phyloP scores from a whole-genome alignment of 306 rosid species.

The Quercus mongolica region DNA sequence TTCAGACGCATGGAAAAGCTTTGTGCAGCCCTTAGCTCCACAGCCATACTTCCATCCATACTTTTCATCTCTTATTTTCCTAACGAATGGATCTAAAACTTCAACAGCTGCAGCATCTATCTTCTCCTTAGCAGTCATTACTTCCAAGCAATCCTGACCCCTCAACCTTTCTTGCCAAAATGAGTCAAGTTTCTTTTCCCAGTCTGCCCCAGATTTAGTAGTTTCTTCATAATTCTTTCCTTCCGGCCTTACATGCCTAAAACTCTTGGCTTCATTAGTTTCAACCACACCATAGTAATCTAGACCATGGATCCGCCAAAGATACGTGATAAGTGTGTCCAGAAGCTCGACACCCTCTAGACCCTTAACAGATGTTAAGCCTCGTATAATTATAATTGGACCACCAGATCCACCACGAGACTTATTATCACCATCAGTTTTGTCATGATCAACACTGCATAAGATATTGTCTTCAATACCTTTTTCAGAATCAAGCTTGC shows the following conservation, averaged over 20 bases:
- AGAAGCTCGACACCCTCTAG: slow-evolving; percentile 90
- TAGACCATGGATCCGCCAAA: slow-evolving; percentile 92
- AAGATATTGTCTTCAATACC: slow-evolving; percentile 81
- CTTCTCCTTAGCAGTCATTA: slow-evolving; percentile 94
- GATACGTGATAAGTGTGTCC: slow-evolving; percentile 87
- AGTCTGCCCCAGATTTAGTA: slow-evolving; percentile 65
- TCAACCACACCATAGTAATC: slow-evolving; percentile 98
- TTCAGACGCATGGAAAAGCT: slow-evolving; percentile 97
- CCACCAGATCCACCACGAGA: slow-evolving; percentile 68
- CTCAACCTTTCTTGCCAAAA: slow-evolving; percentile 85
- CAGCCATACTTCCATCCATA: slow-evolving; percentile 99
- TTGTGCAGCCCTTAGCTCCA: slow-evolving; percentile 99
- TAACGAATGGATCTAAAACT: slow-evolving; percentile 79
- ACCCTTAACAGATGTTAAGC: slow-evolving; percentile 89
- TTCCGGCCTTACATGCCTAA: slow-evolving; percentile 84
- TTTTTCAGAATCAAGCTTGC: slow-evolving; percentile 85
- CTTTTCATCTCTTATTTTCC: slow-evolving; percentile 98
- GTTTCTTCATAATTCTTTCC: slow-evolving; percentile 43
- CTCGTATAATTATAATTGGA: slow-evolving; percentile 76
- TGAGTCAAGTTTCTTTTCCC: slow-evolving; percentile 85
- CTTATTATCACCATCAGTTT: slow-evolving; percentile 67
- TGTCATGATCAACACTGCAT: slow-evolving; percentile 61
- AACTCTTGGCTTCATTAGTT: slow-evolving; percentile 78
- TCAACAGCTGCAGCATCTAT: slow-evolving; percentile 89
- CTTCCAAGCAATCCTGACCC: slow-evolving; percentile 91